These are phyloP conservation scores for Tetraselmis chui DNA, from an alignment of 139 green algal genomes.

Conservation along the genomic window DNA sequence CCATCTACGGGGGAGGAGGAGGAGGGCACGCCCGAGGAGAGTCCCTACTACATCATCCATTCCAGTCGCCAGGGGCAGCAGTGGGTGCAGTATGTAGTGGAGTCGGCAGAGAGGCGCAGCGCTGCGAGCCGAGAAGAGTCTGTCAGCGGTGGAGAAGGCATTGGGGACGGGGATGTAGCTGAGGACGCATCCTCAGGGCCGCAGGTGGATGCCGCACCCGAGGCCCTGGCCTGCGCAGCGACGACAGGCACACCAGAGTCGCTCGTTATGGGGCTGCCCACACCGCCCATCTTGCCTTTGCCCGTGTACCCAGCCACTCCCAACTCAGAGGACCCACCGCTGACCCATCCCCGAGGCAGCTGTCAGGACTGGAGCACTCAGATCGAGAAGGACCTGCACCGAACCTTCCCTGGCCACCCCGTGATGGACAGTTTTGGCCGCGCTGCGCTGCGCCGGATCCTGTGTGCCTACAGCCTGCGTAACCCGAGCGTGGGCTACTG, in stretches of 20 bases:
- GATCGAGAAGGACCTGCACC: conserved; percentile 79
- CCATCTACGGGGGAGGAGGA: no score
- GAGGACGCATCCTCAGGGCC: no score
- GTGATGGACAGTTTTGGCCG: conserved; percentile 54
- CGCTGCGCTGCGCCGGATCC: conserved; percentile 52
- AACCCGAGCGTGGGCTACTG: conserved; percentile 77
- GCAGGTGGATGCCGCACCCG: no score
- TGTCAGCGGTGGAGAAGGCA: no score
- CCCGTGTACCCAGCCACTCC: no score
- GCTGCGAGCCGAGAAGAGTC: no score
- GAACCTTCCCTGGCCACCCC: conserved; percentile 70
- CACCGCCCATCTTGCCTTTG: no score
- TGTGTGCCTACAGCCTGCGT: conserved; percentile 63
- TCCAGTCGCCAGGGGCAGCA: background rate
- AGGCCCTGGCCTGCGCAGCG: no score
- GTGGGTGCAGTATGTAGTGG: background rate
- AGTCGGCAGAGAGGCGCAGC: background rate
- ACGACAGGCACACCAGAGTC: no score
- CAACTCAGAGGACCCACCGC: no score
- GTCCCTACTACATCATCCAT: background rate
- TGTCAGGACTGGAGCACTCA: conserved; percentile 46
- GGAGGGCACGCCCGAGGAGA: background rate
- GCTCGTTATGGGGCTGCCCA: no score
- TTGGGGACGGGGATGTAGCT: no score
- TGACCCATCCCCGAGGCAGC: background rate